phyloP scores from a whole-genome alignment of 1,139 yeast species.

The Candida tropicalis region DNA sequence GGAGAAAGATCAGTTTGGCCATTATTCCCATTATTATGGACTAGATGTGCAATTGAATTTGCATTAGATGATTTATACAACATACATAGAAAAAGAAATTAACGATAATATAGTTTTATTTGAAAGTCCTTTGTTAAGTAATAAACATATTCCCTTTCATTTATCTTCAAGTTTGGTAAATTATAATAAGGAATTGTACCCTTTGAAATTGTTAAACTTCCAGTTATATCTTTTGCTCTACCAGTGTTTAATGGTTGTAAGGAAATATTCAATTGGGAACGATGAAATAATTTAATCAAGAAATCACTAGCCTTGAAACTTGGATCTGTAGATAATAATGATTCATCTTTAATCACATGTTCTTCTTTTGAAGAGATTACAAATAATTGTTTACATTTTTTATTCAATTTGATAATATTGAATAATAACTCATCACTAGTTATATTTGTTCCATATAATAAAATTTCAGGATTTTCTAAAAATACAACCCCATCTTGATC shows the following conservation, averaged over 20 bases:
- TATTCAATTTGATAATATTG: constrained; percentile 39
- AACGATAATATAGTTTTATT: constrained; percentile 48
- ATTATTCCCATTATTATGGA: constrained; percentile 78
- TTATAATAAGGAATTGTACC: constrained; percentile 47
- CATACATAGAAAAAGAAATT: constrained; percentile 43
- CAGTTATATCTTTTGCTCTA: constrained; percentile 81
- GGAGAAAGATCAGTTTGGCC: constrained; percentile 98
- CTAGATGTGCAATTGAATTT: constrained; percentile 89
- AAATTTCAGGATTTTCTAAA: constrained; percentile 53
- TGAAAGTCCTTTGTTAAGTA: constrained; percentile 58
- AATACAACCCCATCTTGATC: constrained; percentile 32
- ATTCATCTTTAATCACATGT: constrained; percentile 11
- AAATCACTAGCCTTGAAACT: constrained; percentile 46
- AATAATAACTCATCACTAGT: constrained; percentile 35
- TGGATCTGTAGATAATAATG: constrained; percentile 32
- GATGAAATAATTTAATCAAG: constrained; percentile 50
- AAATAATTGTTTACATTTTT: constrained; percentile 34
- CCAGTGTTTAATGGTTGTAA: constrained; percentile 76
- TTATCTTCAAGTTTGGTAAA: constrained; percentile 27
- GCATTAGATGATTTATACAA: constrained; percentile 77
- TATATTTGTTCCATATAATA: constrained; percentile 45
- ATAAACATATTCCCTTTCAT: constrained; percentile 68
- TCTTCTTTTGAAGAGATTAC: constrained; percentile 31
- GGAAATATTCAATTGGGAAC: constrained; percentile 52
- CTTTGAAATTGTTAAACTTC: constrained; percentile 58